Evolutionary conservation across 1,139 yeast species (phyloP).

Genomic region (Geotrichum cucujoidarum): DNA sequence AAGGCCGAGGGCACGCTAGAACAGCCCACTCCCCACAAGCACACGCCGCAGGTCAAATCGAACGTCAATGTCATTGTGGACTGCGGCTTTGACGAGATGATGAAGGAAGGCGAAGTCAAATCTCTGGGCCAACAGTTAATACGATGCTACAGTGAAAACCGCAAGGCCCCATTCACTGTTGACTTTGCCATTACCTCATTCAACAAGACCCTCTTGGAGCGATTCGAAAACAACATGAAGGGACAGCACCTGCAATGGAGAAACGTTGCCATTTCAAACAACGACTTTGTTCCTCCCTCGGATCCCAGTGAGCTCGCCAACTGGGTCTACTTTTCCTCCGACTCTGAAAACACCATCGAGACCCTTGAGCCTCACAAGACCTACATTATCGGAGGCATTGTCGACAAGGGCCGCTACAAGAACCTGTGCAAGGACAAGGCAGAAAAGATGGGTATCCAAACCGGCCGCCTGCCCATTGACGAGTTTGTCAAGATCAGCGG

Average conservation of each 20-base stretch:
- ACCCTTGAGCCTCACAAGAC: conserved; percentile 62
- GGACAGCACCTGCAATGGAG: conserved; percentile 63
- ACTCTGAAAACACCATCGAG: conserved; percentile 64
- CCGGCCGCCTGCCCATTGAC: conserved; percentile 82
- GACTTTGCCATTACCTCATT: conserved; percentile 61
- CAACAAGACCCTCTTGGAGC: conserved; percentile 55
- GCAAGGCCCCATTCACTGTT: conserved; percentile 56
- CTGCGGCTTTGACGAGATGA: conserved; percentile 84
- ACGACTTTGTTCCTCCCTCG: conserved; percentile 38
- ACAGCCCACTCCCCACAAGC: conserved; percentile 17
- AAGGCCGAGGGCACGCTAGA: conserved; percentile 26
- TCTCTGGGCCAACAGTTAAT: conserved; percentile 79
- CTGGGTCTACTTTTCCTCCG: conserved; percentile 76
- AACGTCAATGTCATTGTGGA: conserved; percentile 60
- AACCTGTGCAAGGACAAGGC: conserved; percentile 80
- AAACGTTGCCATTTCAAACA: conserved; percentile 50
- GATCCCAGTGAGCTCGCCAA: conserved; percentile 28
- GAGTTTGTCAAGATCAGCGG: conserved; percentile 80
- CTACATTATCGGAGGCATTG: conserved; percentile 91
- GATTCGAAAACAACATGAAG: conserved; percentile 61
- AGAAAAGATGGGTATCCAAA: conserved; percentile 58
- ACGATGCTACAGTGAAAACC: conserved; percentile 73
- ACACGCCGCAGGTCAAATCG: conserved; percentile 15
- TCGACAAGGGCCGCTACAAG: conserved; percentile 90
- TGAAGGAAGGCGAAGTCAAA: conserved; percentile 71